Evolutionary conservation across 176 grass and related monocot species (phyloP).

Genomic region (Olyra latifolia): DNA sequence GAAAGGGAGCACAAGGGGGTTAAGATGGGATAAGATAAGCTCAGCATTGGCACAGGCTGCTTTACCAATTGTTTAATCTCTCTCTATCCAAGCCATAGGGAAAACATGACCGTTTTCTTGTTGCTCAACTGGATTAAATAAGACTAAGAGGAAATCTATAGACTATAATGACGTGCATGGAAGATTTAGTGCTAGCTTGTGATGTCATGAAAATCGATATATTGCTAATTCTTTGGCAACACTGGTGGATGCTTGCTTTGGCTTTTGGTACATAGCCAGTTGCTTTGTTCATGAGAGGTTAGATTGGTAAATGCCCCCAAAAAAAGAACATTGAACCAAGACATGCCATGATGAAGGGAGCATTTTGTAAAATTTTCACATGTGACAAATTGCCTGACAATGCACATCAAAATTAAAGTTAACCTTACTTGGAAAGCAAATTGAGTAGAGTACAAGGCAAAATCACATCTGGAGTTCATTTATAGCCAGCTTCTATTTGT

Average conservation of each 20-base stretch:
- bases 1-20: background rate
- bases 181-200: background rate
- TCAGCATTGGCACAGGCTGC: conserved; percentile 11
- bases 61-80: conserved; percentile 11
- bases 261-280: background rate
- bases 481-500: background rate
- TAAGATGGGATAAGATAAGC: conserved; percentile 36
- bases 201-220: conserved; percentile 20
- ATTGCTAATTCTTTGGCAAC: background rate
- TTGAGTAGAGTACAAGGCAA: background rate
- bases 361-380: conserved; percentile 14
- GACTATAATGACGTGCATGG: background rate
- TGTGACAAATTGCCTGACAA: conserved; percentile 30
- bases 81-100: background rate
- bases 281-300: conserved; percentile 20
- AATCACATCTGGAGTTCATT: background rate
- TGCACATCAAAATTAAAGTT: conserved; percentile 12
- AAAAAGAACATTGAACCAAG: conserved; percentile 31
- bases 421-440: background rate
- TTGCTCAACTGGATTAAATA: conserved; percentile 16
- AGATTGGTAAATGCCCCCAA: background rate
- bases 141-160: background rate
- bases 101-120: conserved; percentile 27
- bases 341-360: conserved; percentile 2
- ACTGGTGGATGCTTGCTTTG: background rate